Conservation (phyloP, 441 rosid genomes). For the Arabidopsis hybrid region DNA sequence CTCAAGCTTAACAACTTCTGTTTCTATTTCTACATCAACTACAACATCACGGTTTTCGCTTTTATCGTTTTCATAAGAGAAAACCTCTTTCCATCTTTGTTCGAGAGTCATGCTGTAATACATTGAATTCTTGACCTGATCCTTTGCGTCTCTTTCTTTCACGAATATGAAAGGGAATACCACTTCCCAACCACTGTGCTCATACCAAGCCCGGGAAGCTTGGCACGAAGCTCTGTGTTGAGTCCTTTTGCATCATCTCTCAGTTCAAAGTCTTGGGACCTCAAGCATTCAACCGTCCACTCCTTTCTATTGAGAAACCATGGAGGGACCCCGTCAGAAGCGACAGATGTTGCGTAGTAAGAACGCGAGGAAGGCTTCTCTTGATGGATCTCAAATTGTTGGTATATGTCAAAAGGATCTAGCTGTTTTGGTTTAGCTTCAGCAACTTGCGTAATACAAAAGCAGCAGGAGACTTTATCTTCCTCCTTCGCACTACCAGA, state of each 20-base stretch:
- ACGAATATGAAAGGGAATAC: conserved; percentile 71
- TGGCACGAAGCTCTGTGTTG: conserved; percentile 42
- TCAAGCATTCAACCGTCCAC: conserved; percentile 49
- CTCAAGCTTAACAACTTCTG: conserved; percentile 43
- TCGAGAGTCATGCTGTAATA: conserved; percentile 61
- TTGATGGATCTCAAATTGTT: conserved; percentile 52
- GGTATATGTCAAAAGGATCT: conserved; percentile 50
- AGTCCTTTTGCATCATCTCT: conserved; percentile 59
- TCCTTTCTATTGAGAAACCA: conserved; percentile 45
- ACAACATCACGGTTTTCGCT: conserved; percentile 27
- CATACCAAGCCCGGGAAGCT: conserved; percentile 43
- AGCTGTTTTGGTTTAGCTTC: conserved; percentile 47
- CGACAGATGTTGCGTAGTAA: conserved; percentile 53
- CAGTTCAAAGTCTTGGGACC: conserved; percentile 34
- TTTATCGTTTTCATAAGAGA: conserved; percentile 26
- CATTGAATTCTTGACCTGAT: conserved; percentile 49
- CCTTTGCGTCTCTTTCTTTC: conserved; percentile 45
- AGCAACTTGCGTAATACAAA: conserved; percentile 28
- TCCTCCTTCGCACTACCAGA: conserved; percentile 51
- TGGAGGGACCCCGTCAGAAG: conserved; percentile 58
- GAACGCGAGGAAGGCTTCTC: conserved; percentile 7
- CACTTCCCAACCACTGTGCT: conserved; percentile 56
- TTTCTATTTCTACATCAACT: conserved; percentile 48
- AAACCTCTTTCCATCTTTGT: conserved; percentile 63
- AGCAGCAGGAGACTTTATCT: conserved; percentile 52